Evolutionary conservation across 495 filamentous ascomycete species (phyloP).

Genomic region (Neohortaea acidophila): DNA sequence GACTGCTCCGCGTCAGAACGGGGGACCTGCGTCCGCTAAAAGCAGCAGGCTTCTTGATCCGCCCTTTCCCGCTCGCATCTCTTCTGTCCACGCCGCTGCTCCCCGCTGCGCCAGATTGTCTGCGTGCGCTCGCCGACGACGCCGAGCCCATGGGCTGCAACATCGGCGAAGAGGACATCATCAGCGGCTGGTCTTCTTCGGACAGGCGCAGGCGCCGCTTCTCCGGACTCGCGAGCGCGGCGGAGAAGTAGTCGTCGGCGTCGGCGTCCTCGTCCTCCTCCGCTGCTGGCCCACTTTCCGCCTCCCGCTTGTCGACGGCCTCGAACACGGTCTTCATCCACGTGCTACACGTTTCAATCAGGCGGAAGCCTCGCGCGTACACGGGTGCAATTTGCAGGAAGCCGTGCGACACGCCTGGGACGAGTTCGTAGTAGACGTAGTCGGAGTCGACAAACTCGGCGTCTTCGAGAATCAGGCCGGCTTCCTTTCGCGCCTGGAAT

Average conservation of each 20-base stretch:
- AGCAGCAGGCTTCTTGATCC: constrained; percentile 23
- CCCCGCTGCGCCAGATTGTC: constrained; percentile 4
- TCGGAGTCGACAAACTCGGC: constrained; percentile 54
- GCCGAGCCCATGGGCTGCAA: not conserved
- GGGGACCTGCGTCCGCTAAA: constrained; percentile 26
- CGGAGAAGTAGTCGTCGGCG: constrained; percentile 18
- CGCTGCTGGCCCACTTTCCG: no score
- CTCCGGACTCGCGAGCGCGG: not conserved
- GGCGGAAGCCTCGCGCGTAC: constrained; percentile 73
- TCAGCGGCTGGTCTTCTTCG: constrained; percentile 64
- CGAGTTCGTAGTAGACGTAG: constrained; percentile 62
- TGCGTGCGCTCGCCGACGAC: not conserved
- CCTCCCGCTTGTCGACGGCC: constrained; percentile 28
- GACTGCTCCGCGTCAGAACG: constrained; percentile 30
- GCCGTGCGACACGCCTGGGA: constrained; percentile 81
- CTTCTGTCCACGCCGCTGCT: constrained; percentile 18
- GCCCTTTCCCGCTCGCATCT: constrained; percentile 16
- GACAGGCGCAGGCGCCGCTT: constrained; percentile 6
- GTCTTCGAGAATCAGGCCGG: constrained; percentile 35
- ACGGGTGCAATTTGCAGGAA: constrained; percentile 80
- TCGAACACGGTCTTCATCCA: constrained; percentile 69
- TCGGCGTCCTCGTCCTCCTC: constrained; percentile 3
- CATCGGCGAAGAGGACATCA: constrained; percentile 43
- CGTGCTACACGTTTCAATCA: constrained; percentile 53
- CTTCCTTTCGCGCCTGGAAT: constrained; percentile 44